Evolutionary conservation across 2,329 filamentous ascomycete genomes (phyloP).

Genomic region (Phyllosticta ampelicida): DNA sequence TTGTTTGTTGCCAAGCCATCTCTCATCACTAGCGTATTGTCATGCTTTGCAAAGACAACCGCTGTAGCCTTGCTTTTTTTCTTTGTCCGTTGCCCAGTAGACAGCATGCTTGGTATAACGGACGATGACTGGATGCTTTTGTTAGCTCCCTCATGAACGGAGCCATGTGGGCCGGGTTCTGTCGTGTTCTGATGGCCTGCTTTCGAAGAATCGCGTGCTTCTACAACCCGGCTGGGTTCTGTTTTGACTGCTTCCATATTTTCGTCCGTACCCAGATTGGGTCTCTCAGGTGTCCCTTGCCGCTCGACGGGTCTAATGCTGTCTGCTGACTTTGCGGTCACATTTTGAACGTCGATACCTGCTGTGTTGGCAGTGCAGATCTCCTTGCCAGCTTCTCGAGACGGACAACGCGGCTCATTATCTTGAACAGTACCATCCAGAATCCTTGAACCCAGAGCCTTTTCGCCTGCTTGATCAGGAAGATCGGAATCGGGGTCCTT

Average conservation of each 20-base stretch:
- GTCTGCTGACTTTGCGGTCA: not conserved
- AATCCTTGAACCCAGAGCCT: not conserved
- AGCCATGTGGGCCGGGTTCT: not conserved
- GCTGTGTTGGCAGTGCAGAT: not conserved
- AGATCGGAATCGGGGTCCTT: not conserved
- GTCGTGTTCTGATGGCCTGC: not conserved
- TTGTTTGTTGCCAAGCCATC: conserved; percentile 12
- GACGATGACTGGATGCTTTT: conserved; percentile 1
- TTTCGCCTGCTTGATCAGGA: not conserved
- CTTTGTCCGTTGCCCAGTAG: conserved; percentile 26
- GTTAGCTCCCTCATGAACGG: not conserved
- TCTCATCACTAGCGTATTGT: conserved; percentile 17
- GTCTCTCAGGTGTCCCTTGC: not conserved
- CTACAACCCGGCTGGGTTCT: not conserved
- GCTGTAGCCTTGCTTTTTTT: conserved; percentile 56
- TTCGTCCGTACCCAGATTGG: not conserved
- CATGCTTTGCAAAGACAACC: conserved; percentile 66
- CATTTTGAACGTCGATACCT: not conserved
- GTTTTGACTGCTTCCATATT: not conserved
- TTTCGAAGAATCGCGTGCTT: not conserved
- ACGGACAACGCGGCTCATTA: not conserved
- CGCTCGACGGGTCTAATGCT: not conserved
- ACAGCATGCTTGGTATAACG: not conserved
- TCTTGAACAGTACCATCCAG: not conserved
- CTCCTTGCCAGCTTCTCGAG: not conserved